Evolutionary conservation across 1,284 basidiomycete genomes (phyloP), one percentile per base, ranked within the genome.

Genomic region (Clitocybe nebularis): DNA sequence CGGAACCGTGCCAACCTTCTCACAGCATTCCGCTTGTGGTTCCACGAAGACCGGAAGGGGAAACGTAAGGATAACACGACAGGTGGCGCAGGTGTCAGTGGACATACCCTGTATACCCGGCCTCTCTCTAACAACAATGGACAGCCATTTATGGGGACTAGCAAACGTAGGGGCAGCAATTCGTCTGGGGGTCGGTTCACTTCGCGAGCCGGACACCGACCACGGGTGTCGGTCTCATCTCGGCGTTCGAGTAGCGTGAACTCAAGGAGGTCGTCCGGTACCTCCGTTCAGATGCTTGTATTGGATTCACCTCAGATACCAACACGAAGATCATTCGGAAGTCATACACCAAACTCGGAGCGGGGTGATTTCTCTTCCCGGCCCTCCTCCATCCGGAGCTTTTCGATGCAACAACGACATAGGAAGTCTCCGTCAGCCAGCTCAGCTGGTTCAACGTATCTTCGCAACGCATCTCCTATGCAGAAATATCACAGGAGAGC

Each of bases 191-290:
- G 56, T 11, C 63, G 61, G 44, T 60, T 61, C 24, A 51, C 58
- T 11, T 54, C 56, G 10, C 55, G 60, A 36, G 57, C 49, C 46
- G 72, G 69, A 17, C 72, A 79, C 43, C 74, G 81, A 26, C 81
- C 84, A 43, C 73, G 83, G 9, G 74, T 75, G 0, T 84, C 83
- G 0, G 65, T 77, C 21, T 86, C 85, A 0, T 89, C 86, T 26
- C 74, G 81, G 36, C 75, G 87, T 21, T 89, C 86, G 6, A 89
- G 86, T 55, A 89, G 87, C 52, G 84, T 88, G 47, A 89, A 89
- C 54, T 90, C 87, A 7, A 69, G 80, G 29, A 69, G 86, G 33
- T 88, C 84, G 0, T 88, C 84, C 7, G 72, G 76, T 9, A 70
- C 81, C 21, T 87, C 83, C 8, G 71, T 73, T 44, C 82, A 84